Conservation (phyloP, 2,329 filamentous ascomycete species). For the Monosporascus sp. region DNA sequence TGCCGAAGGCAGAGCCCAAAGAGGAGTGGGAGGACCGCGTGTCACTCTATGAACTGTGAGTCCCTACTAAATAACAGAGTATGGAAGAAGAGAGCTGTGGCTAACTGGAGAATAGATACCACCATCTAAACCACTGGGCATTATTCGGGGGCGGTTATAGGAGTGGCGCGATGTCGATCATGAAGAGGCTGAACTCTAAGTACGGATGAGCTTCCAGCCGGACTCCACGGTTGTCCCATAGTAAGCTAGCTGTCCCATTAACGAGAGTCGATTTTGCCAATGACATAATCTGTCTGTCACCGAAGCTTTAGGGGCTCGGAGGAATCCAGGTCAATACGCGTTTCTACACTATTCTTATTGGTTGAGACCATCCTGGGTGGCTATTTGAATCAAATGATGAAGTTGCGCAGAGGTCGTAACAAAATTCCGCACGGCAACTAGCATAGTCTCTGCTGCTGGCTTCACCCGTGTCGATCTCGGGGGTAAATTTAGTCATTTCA, state of each 20-base stretch:
- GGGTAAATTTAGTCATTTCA: neutral
- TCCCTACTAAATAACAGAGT: conserved; percentile 18
- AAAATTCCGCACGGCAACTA: neutral
- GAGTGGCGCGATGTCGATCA: conserved; percentile 71
- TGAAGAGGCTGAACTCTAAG: conserved; percentile 67
- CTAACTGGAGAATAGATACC: conserved; percentile 59
- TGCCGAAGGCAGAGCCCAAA: conserved; percentile 74
- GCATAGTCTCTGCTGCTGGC: neutral
- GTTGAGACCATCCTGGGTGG: too few relatives aligned
- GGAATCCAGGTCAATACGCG: too few relatives aligned
- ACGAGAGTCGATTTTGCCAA: neutral
- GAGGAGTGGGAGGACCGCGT: conserved; percentile 84
- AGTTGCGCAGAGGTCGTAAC: neutral
- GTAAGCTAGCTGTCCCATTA: neutral
- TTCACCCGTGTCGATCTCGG: neutral
- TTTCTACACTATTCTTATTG: too few relatives aligned
- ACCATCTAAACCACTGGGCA: conserved; percentile 84
- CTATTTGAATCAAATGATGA: too few relatives aligned
- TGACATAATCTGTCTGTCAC: neutral
- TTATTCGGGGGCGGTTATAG: conserved; percentile 80
- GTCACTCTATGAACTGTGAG: conserved; percentile 74
- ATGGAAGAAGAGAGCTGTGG: neutral
- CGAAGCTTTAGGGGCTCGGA: too few relatives aligned
- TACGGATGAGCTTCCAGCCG: conserved; percentile 45
- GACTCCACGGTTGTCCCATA: too few relatives aligned